Evolutionary conservation across 805 yeast genomes (phyloP), one percentile per base, ranked within the genome.

Genomic region (Wickerhamiella dianesei): DNA sequence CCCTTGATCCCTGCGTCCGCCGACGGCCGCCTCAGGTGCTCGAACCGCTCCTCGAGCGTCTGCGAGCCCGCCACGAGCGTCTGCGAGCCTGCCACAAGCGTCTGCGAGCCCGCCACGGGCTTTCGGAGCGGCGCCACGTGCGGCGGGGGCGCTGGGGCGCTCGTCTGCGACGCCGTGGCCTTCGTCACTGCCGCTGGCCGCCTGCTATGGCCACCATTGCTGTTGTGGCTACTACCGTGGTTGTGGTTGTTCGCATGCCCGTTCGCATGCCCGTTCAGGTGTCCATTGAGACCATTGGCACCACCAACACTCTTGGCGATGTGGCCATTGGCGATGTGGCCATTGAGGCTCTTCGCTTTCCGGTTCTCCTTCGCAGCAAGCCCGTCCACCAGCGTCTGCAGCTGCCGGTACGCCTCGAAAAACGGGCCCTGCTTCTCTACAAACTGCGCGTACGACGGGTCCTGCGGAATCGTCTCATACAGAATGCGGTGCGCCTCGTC

Each of bases 1-100:
- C 32, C 32, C 9, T 12, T 6, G 9, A 6, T 6, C 12, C 32
- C 32, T 6, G 32, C 6, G 9, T 25, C 32, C 32, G 32, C 57
- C 2, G 58, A 50, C 32, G 39, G 35, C 13, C 49, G 46, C 25
- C 53, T 37, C 36, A 53, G 50, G 21, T 42, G 36, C 43, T 43
- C 48, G 48, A 51, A 53, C 6, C 56, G 47, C 44, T 44, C 44
- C 29, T 51, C 53, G 43, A 53, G 46, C 9, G 40, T 8, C n/a
- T 44, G 32, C 21, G 22, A 39, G 21, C 44, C 5, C 8, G 39
- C 19, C 6, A 17, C 19, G 8, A 6, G 39, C 14, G 5, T 14
- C 8, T n/a, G 39, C 5, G 17, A 5, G 19, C 14, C 8, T 5
- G 12, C 32, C 6, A 25, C 32, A 6, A 6, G 32, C 12, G 32